Conservation (phyloP, 768 basidiomycete genomes). For the Rhodotorula babjevae region DNA sequence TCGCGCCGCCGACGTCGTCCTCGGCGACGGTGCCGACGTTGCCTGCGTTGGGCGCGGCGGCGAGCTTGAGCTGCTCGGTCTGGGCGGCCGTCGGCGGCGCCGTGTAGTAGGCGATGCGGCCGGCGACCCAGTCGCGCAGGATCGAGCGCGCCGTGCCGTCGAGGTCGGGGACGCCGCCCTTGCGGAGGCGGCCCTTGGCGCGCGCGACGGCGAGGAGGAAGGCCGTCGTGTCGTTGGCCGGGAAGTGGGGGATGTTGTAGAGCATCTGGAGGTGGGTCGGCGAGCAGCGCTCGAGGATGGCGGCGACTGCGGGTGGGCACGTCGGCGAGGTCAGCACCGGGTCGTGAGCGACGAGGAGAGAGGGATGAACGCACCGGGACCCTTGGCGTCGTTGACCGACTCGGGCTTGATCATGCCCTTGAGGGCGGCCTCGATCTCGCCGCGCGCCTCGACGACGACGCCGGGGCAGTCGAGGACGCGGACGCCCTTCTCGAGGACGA, state of each 20-base stretch:
- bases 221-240: conserved; percentile 58
- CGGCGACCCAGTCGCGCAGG: conserved; percentile 88
- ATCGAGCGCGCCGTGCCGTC: conserved; percentile 74
- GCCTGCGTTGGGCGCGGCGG: conserved; percentile 44
- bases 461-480: conserved; percentile 93
- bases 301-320: conserved; percentile 61
- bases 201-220: conserved; percentile 88
- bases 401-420: conserved; percentile 54
- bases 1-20: conserved; percentile 73
- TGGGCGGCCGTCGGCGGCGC: conserved; percentile 56
- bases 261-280: conserved; percentile 68
- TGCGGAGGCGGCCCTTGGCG: conserved; percentile 72
- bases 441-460: conserved; percentile 65
- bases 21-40: conserved; percentile 51
- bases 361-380: conserved; percentile 61
- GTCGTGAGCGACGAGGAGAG: conserved; percentile 15
- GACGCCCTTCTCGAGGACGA: conserved; percentile 87
- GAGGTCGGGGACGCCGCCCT: conserved; percentile 89
- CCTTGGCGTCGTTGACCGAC: conserved; percentile 82
- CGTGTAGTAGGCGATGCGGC: conserved; percentile 78
- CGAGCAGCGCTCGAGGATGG: conserved; percentile 72
- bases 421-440: conserved; percentile 44
- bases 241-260: conserved; percentile 74
- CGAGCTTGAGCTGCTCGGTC: conserved; percentile 44
- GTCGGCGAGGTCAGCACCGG: background rate